Base-by-base conservation (phyloP, 2,329 filamentous ascomycete genomes). In the Penicillium capsulatum region DNA sequence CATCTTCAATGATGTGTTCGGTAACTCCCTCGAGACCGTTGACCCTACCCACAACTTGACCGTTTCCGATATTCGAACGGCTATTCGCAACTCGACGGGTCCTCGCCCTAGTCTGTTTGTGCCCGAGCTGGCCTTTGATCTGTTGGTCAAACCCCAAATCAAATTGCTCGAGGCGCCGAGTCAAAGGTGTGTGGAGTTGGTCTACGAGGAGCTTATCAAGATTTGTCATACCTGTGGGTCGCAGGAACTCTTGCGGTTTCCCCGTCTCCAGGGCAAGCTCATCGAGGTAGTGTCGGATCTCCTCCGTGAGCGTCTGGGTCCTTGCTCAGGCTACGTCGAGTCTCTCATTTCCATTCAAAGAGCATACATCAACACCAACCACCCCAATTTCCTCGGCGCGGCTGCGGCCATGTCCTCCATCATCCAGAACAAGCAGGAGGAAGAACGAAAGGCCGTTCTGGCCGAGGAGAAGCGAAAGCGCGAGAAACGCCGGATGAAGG, bases 361-460 rank as follows among this genome's bases (percentile, higher is more conserved):
- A 52, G 92, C 92, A 14, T 98, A 98, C 68, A 97, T 98, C 70
- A 98, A 98, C 72, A 98, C 92, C 29, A 98, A 98, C 60, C 92
- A 98, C 63, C 92, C 92, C 34, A 98, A 98, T 67, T 98, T 98
- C 72, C 79, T 97, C 11, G 92, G 92, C 31, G 92, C 92, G 11
- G 91, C 92, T 15, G 91, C 90, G 24, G 92, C 92, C 47, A 98
- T 98, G 92, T 91, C 88, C 52, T 89, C 92, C 33, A 91, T 98
- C 32, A 94, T 98, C 45, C 86, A 81, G 60, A 91, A 85, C 61
- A 95, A 92, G 69, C 89, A 97, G 63, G 92, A 98, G 52, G 84
- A 89, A 53, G 91, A 98, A 67, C 84, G 88, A 65, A 90, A 88
- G 64, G 79, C 76, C 27, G 67, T 86, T 29, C 73, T 87, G 13